phyloP scores from a whole-genome alignment of 225 moss, liverwort and hornwort species.

The Asterella californica region DNA sequence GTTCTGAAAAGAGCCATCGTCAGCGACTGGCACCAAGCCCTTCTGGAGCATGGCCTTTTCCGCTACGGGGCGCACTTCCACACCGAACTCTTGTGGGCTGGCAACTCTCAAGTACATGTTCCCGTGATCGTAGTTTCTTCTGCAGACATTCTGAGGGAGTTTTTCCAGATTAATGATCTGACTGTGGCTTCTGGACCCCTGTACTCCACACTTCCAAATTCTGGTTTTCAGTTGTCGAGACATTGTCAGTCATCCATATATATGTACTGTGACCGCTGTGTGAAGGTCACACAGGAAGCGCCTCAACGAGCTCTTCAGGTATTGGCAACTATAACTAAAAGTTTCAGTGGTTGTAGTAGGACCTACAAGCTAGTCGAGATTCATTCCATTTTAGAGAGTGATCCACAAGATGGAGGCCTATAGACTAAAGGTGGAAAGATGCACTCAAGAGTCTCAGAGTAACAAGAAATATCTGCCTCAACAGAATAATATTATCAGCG shows the following conservation, averaged over 20 bases:
- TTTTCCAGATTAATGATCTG: not conserved
- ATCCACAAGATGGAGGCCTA: no score
- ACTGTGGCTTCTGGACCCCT: not conserved
- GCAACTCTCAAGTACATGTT: not conserved
- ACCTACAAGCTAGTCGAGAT: no score
- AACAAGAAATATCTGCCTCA: no score
- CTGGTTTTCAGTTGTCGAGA: not conserved
- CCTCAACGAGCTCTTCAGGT: no score
- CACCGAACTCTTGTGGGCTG: not conserved
- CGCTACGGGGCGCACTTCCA: not conserved
- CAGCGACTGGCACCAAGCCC: not conserved
- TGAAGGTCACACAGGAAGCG: slow-evolving; percentile 30
- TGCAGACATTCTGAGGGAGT: not conserved
- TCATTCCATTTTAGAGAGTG: no score
- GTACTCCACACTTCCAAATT: not conserved
- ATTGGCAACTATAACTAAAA: no score
- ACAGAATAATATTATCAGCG: no score
- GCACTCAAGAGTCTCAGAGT: no score
- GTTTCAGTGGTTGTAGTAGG: no score
- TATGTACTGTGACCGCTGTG: not conserved
- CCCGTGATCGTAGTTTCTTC: no score
- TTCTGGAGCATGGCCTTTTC: not conserved
- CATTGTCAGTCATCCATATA: not conserved
- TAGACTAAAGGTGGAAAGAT: no score
- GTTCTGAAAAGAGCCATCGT: no score